phyloP scores from a whole-genome alignment of 2,329 filamentous ascomycete species.

The Teratosphaeria zuluensis region DNA sequence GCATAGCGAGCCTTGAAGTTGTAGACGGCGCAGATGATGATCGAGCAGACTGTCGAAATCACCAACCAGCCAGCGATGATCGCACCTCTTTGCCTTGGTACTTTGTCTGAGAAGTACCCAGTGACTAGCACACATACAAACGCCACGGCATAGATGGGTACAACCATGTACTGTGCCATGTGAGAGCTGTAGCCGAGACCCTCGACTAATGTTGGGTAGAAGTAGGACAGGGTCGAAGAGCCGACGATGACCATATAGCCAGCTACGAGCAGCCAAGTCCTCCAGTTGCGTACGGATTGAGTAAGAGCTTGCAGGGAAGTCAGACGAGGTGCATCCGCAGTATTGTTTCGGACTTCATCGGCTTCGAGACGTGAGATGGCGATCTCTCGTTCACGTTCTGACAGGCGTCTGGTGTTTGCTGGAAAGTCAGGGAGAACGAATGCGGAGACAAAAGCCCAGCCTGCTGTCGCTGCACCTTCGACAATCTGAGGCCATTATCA shows the following conservation, averaged over 20 bases:
- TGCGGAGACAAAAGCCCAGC: conserved; percentile 32
- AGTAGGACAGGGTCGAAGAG: conserved; percentile 44
- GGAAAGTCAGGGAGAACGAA: conserved; percentile 45
- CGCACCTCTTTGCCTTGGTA: conserved; percentile 37
- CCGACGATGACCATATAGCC: conserved; percentile 44
- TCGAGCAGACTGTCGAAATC: conserved; percentile 29
- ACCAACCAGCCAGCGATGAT: conserved; percentile 42
- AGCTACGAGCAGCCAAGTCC: conserved; percentile 40
- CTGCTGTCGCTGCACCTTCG: conserved; percentile 35
- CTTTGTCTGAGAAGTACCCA: conserved; percentile 40
- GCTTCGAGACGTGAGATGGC: conserved; percentile 37
- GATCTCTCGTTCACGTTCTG: conserved; percentile 32
- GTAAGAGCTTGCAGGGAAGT: conserved; percentile 30
- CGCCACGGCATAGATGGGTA: conserved; percentile 41
- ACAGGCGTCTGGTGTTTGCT: conserved; percentile 34
- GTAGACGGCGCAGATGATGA: conserved; percentile 36
- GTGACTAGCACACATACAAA: conserved; percentile 41
- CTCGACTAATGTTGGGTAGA: conserved; percentile 45
- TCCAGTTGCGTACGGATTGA: conserved; percentile 34
- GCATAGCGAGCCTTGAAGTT: conserved; percentile 45
- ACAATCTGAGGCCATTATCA: conserved; percentile 12
- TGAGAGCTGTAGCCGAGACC: conserved; percentile 40
- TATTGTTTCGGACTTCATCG: conserved; percentile 31
- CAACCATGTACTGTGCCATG: conserved; percentile 42
- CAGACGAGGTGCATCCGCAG: conserved; percentile 22